Percentiles rank a stretch among this genome's conserved stretches.
phyloP scores from a whole-genome alignment of 768 basidiomycete genomes.

The Leccinum variicolor region DNA sequence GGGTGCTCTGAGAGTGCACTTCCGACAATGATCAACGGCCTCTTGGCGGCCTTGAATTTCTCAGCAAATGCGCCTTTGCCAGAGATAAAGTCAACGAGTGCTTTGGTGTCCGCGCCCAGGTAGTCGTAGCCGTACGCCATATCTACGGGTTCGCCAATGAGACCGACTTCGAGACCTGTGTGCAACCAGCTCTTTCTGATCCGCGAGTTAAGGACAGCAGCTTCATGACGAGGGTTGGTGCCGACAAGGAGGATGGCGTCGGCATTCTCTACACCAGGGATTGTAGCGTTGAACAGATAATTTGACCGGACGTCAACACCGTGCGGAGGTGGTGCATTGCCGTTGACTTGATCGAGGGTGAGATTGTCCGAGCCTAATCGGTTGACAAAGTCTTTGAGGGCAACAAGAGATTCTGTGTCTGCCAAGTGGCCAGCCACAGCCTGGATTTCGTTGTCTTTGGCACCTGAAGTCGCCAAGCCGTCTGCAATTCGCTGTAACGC shows the following conservation, averaged over 20 bases:
- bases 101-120: constrained; percentile 73
- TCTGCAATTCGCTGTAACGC: constrained; percentile 74
- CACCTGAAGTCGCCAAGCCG: constrained; percentile 79
- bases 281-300: constrained; percentile 93
- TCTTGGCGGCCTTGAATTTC: constrained; percentile 87
- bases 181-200: constrained; percentile 95
- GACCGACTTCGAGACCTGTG: constrained; percentile 77
- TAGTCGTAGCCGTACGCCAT: constrained; percentile 93
- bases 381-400: constrained; percentile 91
- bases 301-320: constrained; percentile 92
- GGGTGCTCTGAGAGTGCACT: constrained; percentile 82
- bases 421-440: constrained; percentile 91
- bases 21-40: constrained; percentile 91
- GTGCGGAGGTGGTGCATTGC: constrained; percentile 64
- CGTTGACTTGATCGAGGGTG: constrained; percentile 69
- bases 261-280: constrained; percentile 86
- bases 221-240: constrained; percentile 96
- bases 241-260: constrained; percentile 93
- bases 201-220: constrained; percentile 94
- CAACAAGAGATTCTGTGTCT: constrained; percentile 91
- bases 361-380: constrained; percentile 94
- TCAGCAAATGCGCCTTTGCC: constrained; percentile 78
- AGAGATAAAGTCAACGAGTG: constrained; percentile 70
- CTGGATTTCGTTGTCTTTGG: constrained; percentile 89
- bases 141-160: constrained; percentile 89